Evolutionary conservation across 1,284 basidiomycete genomes (phyloP), one percentile per base, ranked within the genome.

Genomic region (Kwoniella shivajii): DNA sequence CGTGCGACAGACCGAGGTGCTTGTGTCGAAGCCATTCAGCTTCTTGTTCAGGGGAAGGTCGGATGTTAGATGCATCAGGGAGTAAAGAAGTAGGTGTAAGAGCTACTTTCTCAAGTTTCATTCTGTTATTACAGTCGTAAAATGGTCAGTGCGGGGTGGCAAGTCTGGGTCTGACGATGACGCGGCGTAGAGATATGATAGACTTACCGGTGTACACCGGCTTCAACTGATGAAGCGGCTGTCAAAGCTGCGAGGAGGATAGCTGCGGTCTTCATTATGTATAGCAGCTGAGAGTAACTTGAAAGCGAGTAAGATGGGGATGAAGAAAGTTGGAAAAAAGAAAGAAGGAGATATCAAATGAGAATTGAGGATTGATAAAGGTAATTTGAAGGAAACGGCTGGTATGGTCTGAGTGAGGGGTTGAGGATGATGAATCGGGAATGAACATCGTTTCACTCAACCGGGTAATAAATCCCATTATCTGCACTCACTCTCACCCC

Each of bases 1-100:
- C 60, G 50, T 66, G 61, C 22, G 52, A 47, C 26, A 59, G 55
- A 59, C 74, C 73, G 10, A 71, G 45, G 82, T 96, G 94, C 83
- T 96, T 96, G 82, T 90, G 84, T 31, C 87, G 86, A 61, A 96
- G 86, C 74, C 88, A 90, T 24, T 88, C 86, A 49, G 84, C 85
- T 81, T 93, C 90, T 56, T 88, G 81, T 49, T 83, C 77, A 44
- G 88, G 87, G 3, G 75, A 66, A 45, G 72, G 67, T 14, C 60
- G 53, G 49, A 68, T 44, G 42, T 63, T 42, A 26, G 64, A 57
- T 33, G 67, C 63, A 66, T 86, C 86, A 64, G 71, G 72, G 43
- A 78, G 81, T 20, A 75, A 60, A 16, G 72, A 69, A 20, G 81
- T 70, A 9, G 83, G 80, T 33, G 83, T 81, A 43, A 59, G 58